Evolutionary conservation across 805 yeast genomes (phyloP).

Genomic region (Saturnispora silvae): DNA sequence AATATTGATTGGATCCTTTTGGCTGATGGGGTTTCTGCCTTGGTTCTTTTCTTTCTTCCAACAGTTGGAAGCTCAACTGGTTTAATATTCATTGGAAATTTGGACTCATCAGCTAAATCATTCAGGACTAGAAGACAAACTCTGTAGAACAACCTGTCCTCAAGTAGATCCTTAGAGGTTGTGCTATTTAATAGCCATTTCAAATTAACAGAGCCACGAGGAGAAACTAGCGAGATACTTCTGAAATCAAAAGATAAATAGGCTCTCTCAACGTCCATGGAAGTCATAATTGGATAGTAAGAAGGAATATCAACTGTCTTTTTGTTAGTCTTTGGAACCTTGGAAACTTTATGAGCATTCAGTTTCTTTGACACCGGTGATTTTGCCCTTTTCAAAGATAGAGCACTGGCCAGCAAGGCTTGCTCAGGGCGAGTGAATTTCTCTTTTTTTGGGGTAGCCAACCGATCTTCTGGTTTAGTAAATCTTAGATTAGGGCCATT

Average conservation of each 20-base stretch:
- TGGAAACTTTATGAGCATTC: background rate
- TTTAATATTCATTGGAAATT: background rate
- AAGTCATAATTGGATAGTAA: background rate
- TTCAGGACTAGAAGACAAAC: background rate
- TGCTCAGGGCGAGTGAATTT: too few relatives aligned
- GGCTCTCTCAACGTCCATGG: background rate
- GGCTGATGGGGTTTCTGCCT: background rate
- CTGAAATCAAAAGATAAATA: background rate
- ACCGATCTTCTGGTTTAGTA: too few relatives aligned
- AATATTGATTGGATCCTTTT: background rate
- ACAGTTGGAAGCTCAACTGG: background rate
- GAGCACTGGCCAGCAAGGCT: too few relatives aligned
- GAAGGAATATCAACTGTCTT: background rate
- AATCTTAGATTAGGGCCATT: too few relatives aligned
- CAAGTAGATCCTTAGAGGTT: background rate
- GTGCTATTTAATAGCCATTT: background rate
- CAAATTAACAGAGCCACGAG: background rate
- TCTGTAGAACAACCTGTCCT: background rate
- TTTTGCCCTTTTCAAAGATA: too few relatives aligned
- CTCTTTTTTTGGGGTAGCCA: too few relatives aligned
- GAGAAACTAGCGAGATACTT: too few relatives aligned
- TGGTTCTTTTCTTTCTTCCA: background rate
- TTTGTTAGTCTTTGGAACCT: background rate
- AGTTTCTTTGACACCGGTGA: too few relatives aligned
- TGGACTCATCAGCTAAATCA: background rate